Base-by-base conservation (phyloP, 306 rosid species). In the Acacia crassicarpa region DNA sequence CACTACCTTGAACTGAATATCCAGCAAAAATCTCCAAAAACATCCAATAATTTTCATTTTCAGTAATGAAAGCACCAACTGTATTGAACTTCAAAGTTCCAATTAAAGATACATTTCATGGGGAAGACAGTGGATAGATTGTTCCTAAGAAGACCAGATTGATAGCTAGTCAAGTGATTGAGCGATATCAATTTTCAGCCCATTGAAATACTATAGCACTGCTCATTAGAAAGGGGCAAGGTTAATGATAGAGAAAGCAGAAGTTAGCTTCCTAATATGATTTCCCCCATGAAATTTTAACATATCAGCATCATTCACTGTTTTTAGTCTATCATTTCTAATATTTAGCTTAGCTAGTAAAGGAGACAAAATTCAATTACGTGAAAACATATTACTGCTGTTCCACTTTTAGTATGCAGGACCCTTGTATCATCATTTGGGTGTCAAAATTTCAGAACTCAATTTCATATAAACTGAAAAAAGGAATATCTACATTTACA, bases 11-110 rank as follows among this genome's bases (percentile, higher is more conserved):
- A 8, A 67, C 72, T 32, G 53, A 68, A 70, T 19, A 68, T 17
- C 67, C 43, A 69, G 54, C 43, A 38, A 72, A 35, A 73, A 12
- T 38, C n/a, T 35, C 76, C 19, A n/a, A 54, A 51, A 78, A 15
- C 68, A 48, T 68, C 72, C 46, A 67, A 58, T 5, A 68, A 67
- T 48, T 41, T 68, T 78, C 70, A 48, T 78, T 78, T 48, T 78
- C 56, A 59, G 22, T 46, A 44, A 51, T 58, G 74, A 65, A 82
- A 67, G 54, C 30, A 43, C 44, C 25, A 48, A 61, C 77, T 46
- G 5, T 33, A n/a, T 51, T 51, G 77, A 73, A 19, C 44, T 49
- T 32, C 19, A 30, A 74, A 68, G 51, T 33, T 74, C 17, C 46
- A 4, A 40, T 20, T 40, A 33, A 74, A 51, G 38, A 33, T 0